phyloP scores from a whole-genome alignment of 1,284 basidiomycete species.

The Cryptococcus sp. region DNA sequence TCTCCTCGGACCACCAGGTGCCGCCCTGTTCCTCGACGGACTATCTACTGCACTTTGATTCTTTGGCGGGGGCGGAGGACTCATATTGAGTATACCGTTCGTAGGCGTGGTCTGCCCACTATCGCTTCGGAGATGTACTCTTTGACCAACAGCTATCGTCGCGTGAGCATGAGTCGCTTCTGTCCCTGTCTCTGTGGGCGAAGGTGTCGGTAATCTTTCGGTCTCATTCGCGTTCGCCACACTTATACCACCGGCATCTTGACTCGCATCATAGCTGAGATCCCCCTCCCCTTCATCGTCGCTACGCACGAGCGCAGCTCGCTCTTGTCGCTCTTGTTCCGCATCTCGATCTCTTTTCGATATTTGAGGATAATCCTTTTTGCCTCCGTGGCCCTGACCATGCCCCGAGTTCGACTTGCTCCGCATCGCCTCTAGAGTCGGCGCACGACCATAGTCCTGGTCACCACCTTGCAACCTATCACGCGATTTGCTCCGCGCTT shows the following conservation, averaged over 20 bases:
- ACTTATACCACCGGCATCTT: neutral
- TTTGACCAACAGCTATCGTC: slow-evolving; percentile 5
- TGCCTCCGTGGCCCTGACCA: neutral
- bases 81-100: neutral
- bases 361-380: slow-evolving; percentile 11
- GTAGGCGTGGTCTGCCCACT: neutral
- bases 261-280: neutral
- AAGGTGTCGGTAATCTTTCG: neutral
- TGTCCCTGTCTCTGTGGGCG: neutral
- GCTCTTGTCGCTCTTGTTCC: slow-evolving; percentile 16
- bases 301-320: slow-evolving; percentile 12
- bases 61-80: neutral
- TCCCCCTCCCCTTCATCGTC: slow-evolving; percentile 6
- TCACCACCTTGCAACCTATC: slow-evolving; percentile 1
- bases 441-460: neutral
- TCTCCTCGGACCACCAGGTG: slow-evolving; percentile 1
- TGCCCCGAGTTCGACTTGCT: neutral
- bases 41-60: neutral
- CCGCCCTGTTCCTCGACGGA: neutral
- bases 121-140: neutral
- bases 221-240: neutral
- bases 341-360: slow-evolving; percentile 14
- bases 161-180: slow-evolving; percentile 2
- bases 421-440: neutral
- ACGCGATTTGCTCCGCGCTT: slow-evolving; percentile 8